Percentiles rank a stretch among this genome's conserved stretches.
Evolutionary conservation across 192 early-diverging fungal species (phyloP).

Genomic region (Backusella tarrabulga): DNA sequence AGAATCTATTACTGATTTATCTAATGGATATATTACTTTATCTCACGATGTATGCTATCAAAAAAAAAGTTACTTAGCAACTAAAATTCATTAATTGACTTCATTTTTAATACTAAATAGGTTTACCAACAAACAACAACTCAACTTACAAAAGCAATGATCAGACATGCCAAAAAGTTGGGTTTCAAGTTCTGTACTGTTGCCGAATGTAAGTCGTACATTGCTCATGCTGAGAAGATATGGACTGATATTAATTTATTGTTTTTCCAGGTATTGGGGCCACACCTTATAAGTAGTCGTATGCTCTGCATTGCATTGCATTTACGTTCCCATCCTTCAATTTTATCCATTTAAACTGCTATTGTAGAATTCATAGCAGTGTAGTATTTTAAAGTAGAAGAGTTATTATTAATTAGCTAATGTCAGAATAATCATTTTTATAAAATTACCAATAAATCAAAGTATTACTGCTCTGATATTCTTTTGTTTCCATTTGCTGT

Average conservation of each 20-base stretch:
- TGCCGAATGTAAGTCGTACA: slow-evolving; percentile 21
- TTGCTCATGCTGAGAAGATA: not conserved
- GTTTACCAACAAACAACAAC: slow-evolving; percentile 17
- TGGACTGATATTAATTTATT: not conserved
- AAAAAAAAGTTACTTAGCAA: too few species aligned
- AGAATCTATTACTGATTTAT: slow-evolving; percentile 9
- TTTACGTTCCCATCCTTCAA: not conserved
- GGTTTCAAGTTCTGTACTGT: slow-evolving; percentile 24
- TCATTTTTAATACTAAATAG: not conserved
- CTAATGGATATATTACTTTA: slow-evolving; percentile 36
- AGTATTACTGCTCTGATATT: not conserved
- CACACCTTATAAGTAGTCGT: not conserved
- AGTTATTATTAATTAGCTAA: not conserved
- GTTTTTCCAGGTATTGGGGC: not conserved
- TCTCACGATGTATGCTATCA: slow-evolving; percentile 37
- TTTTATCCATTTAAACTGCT: not conserved
- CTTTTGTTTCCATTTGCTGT: not conserved
- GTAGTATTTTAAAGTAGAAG: not conserved
- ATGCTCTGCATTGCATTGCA: not conserved
- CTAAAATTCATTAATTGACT: too few species aligned
- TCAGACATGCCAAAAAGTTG: not conserved
- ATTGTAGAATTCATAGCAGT: not conserved
- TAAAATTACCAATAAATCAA: too few species aligned
- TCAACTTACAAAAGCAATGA: slow-evolving; percentile 1
- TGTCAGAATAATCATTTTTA: not conserved